These are phyloP conservation scores for Agrocybe pediades DNA, from an alignment of 768 basidiomycete genomes.

Conservation along the genomic window DNA sequence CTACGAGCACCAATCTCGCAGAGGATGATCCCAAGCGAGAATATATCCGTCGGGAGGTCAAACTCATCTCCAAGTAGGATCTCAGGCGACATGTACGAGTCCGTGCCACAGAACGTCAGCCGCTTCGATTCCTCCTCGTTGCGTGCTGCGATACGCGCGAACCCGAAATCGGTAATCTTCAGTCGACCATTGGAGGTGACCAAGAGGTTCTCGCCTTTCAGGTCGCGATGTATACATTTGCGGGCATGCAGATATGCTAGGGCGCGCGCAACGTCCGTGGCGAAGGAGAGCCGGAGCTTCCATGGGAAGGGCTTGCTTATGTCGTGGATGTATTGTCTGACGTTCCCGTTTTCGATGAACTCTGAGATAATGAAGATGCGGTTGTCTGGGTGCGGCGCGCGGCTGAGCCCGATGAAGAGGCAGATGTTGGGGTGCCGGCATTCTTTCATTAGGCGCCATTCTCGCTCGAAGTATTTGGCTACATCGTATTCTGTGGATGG, in stretches of 20 bases:
- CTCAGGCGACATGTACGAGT: constrained; percentile 97
- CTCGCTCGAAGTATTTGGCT: constrained; percentile 97
- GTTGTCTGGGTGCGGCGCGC: constrained; percentile 72
- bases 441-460: constrained; percentile 98
- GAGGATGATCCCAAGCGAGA: constrained; percentile 90
- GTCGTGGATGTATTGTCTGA: constrained; percentile 89
- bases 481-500: constrained; percentile 93
- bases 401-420: constrained; percentile 87
- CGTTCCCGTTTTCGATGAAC: constrained; percentile 90
- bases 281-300: constrained; percentile 92
- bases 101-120: constrained; percentile 86
- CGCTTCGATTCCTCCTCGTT: constrained; percentile 89
- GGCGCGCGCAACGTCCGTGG: constrained; percentile 91
- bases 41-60: constrained; percentile 92
- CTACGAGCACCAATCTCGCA: constrained; percentile 86
- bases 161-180: constrained; percentile 99
- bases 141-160: constrained; percentile 90
- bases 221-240: constrained; percentile 85
- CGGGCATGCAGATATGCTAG: constrained; percentile 97
- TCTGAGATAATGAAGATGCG: constrained; percentile 96
- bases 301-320: constrained; percentile 85
- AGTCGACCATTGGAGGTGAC: constrained; percentile 91
- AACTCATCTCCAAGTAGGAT: constrained; percentile 92
- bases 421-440: constrained; percentile 92
- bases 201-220: constrained; percentile 98